Evolutionary conservation across 345 rosid species (phyloP).

Genomic region (Euphorbia tirucalli): DNA sequence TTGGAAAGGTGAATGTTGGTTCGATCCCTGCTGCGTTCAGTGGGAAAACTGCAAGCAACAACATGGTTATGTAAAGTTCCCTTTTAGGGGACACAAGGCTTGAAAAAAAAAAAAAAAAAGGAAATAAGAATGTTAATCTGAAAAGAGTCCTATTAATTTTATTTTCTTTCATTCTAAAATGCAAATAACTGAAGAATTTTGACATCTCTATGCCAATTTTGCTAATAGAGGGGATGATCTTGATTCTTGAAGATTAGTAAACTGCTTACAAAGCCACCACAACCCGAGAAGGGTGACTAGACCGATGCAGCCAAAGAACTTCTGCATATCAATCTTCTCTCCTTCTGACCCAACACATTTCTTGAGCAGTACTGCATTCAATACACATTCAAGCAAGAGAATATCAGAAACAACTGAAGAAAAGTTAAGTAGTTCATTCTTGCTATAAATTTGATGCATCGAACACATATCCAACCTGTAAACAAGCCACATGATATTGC

Average conservation of each 20-base stretch:
- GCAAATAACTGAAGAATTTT: too few species aligned
- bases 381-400: slow-evolving; percentile 1
- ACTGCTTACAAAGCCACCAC: slow-evolving; percentile 66
- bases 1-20: slow-evolving; percentile 53
- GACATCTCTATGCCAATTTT: background rate
- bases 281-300: slow-evolving; percentile 55
- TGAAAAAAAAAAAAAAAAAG: too few species aligned
- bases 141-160: too few species aligned
- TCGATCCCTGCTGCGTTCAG: slow-evolving; percentile 50
- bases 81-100: background rate
- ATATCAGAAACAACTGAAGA: slow-evolving; percentile 5
- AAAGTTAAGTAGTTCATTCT: slow-evolving; percentile 2
- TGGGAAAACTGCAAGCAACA: slow-evolving; percentile 53
- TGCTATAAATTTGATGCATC: background rate
- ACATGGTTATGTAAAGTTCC: slow-evolving; percentile 6
- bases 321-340: slow-evolving; percentile 53
- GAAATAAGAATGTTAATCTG: background rate
- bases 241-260: background rate
- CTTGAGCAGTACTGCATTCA: slow-evolving; percentile 51
- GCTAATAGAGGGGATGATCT: background rate
- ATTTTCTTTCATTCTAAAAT: too few species aligned
- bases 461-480: slow-evolving; percentile 42
- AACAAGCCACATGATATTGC: slow-evolving; percentile 56
- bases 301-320: slow-evolving; percentile 58
- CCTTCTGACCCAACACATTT: slow-evolving; percentile 56